A percentile compares a stretch with the other conserved stretches of the same genome.
Conservation (phyloP, 345 rosid species). For the Gossypium arboreum region DNA sequence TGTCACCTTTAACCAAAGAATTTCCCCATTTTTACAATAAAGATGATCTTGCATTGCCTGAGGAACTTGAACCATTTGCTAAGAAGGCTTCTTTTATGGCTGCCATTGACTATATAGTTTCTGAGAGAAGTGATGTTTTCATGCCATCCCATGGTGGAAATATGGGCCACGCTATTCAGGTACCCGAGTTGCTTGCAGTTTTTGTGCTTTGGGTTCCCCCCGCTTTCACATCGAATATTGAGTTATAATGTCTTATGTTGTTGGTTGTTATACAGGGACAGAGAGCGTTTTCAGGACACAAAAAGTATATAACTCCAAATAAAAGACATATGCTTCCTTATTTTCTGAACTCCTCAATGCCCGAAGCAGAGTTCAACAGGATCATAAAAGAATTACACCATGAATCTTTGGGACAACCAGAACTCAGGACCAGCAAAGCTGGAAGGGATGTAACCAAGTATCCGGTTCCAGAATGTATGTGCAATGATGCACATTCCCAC, state of each 20-base stretch:
- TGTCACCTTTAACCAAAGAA: constrained; percentile 57
- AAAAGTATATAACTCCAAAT: constrained; percentile 85
- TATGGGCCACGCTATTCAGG: constrained; percentile 96
- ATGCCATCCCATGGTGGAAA: constrained; percentile 99
- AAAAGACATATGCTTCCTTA: constrained; percentile 90
- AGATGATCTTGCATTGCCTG: constrained; percentile 74
- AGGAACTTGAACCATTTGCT: constrained; percentile 72
- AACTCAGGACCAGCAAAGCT: constrained; percentile 57
- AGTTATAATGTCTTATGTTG: not conserved
- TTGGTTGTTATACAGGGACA: constrained; percentile 54
- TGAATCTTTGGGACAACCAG: constrained; percentile 87
- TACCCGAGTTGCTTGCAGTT: not conserved
- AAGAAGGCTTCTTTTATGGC: constrained; percentile 84
- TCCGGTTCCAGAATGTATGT: constrained; percentile 88
- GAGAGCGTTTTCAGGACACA: constrained; percentile 84
- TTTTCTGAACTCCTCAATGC: constrained; percentile 62
- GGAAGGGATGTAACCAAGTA: constrained; percentile 87
- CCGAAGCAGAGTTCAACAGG: constrained; percentile 58
- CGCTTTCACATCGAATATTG: not conserved
- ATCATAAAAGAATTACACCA: constrained; percentile 64
- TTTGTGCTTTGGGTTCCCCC: not conserved
- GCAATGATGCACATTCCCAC: constrained; percentile 34
- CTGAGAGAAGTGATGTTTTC: constrained; percentile 80
- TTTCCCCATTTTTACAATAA: constrained; percentile 77
- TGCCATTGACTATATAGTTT: constrained; percentile 80